These are phyloP conservation scores for Bolboschoenus planiculmis DNA, from an alignment of 176 grass and related monocot species.

Conservation along the genomic window DNA sequence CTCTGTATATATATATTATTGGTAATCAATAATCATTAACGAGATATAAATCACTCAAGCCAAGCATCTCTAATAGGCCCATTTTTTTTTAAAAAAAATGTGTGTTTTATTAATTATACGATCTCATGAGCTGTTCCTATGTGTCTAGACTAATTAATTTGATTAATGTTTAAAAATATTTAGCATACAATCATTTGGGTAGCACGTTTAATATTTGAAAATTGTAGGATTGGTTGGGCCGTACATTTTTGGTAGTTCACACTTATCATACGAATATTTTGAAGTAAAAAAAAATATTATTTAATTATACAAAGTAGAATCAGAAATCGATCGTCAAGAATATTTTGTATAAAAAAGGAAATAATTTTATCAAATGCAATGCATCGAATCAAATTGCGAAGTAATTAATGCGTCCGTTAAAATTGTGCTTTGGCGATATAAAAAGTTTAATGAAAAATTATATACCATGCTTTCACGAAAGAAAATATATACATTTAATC, in stretches of 20 bases:
- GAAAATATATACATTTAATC: too few relatives aligned
- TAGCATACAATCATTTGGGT: constrained; percentile 1
- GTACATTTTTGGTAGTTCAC: background rate
- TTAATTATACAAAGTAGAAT: background rate
- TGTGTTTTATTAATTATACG: background rate
- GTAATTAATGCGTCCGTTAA: background rate
- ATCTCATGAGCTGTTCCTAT: constrained; percentile 8
- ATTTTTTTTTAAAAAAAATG: background rate
- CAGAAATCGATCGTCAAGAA: background rate
- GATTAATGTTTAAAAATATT: background rate
- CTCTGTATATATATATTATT: too few relatives aligned
- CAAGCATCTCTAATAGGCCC: background rate
- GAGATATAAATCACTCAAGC: background rate
- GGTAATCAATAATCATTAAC: background rate
- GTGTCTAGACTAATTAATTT: background rate
- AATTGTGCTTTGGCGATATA: too few relatives aligned
- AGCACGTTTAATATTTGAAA: background rate
- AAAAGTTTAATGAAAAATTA: too few relatives aligned
- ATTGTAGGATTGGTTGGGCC: background rate
- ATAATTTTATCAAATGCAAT: background rate
- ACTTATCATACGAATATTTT: background rate
- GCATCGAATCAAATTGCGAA: background rate
- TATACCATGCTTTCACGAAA: too few relatives aligned
- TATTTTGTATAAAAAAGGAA: background rate
- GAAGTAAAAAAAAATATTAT: background rate